A percentile compares a stretch with the other conserved stretches of the same genome.
These are phyloP conservation scores for Colletotrichum theobromicola DNA, from an alignment of 2,329 filamentous ascomycete species.

Conservation along the genomic window DNA sequence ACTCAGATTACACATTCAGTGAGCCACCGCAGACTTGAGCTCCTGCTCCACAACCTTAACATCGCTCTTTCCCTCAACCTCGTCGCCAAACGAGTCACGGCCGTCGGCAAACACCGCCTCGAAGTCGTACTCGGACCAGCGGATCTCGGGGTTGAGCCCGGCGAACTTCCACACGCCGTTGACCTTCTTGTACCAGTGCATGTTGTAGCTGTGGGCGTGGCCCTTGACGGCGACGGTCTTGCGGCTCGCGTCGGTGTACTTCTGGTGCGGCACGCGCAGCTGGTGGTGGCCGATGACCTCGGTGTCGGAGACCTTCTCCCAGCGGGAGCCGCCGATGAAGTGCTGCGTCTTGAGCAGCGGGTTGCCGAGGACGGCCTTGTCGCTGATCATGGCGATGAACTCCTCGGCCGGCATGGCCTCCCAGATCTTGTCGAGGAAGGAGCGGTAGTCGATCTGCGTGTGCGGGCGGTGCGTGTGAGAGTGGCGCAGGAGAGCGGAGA, in stretches of 20 bases:
- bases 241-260: conserved; percentile 58
- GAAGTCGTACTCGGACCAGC: conserved; percentile 64
- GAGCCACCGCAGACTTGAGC: conserved; percentile 1
- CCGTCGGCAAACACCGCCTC: conserved; percentile 52
- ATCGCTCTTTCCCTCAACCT: conserved; percentile 1
- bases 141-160: conserved; percentile 58
- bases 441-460: conserved; percentile 75
- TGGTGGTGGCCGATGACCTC: conserved; percentile 66
- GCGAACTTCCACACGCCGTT: conserved; percentile 68
- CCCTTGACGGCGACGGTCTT: conserved; percentile 60
- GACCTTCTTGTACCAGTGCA: conserved; percentile 62
- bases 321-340: conserved; percentile 64
- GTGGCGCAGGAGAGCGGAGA: conserved; percentile 21
- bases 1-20: not conserved
- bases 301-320: conserved; percentile 62
- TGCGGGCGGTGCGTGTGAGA: not conserved
- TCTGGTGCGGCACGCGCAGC: conserved; percentile 66
- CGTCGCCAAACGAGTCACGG: conserved; percentile 16
- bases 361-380: conserved; percentile 63
- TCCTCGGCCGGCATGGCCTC: conserved; percentile 65
- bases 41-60: conserved; percentile 15
- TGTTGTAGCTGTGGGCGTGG: conserved; percentile 63
- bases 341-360: conserved; percentile 68
- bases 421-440: conserved; percentile 65
- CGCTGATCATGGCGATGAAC: conserved; percentile 66